Base-by-base conservation (phyloP, 2,329 filamentous ascomycete species). In the Chaetomiaceae sp. region DNA sequence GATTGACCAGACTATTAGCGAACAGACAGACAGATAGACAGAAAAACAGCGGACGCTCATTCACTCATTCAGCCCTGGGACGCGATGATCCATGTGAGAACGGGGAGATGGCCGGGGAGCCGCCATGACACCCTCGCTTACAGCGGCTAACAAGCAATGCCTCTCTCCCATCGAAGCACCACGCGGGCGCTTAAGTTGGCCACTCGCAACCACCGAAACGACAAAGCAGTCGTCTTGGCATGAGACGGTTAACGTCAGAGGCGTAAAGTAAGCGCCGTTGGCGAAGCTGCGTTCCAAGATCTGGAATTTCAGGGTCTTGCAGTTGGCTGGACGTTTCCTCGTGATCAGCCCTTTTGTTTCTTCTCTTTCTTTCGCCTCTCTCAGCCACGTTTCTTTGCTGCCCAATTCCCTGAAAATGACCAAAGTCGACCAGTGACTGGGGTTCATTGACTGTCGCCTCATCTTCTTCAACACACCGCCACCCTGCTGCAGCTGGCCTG, bases 21-120 rank as follows among this genome's bases (percentile, higher is more conserved):
- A 19, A 45, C 40, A 54, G 36, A 39, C 39, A 44, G 47, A 20
- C 25, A 46, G 17, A 33, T 11, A 34, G 19, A 23, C 31, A 47
- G 44, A 37, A 25, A 27, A 53, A 33, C 36, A 47, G 23, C 25
- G n/a, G 27, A 45, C 38, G 47, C 36, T 42, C 42, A 36, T 47
- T 50, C 33, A 4, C 15, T 22, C 15, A 15, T 34, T 29, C 25
- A 40, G n/a, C n/a, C n/a, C n/a, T n/a, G n/a, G n/a, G n/a, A n/a
- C n/a, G n/a, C n/a, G n/a, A n/a, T n/a, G n/a, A n/a, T n/a, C n/a
- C n/a, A n/a, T n/a, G n/a, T n/a, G n/a, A n/a, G n/a, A n/a, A n/a
- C n/a, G n/a, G n/a, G n/a, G n/a, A n/a, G n/a, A n/a, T n/a, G n/a
- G n/a, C n/a, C n/a, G n/a, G n/a, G n/a, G n/a, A n/a, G n/a, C n/a